Conservation (phyloP, 2,329 filamentous ascomycete species). For the Pyrenophora seminiperda region DNA sequence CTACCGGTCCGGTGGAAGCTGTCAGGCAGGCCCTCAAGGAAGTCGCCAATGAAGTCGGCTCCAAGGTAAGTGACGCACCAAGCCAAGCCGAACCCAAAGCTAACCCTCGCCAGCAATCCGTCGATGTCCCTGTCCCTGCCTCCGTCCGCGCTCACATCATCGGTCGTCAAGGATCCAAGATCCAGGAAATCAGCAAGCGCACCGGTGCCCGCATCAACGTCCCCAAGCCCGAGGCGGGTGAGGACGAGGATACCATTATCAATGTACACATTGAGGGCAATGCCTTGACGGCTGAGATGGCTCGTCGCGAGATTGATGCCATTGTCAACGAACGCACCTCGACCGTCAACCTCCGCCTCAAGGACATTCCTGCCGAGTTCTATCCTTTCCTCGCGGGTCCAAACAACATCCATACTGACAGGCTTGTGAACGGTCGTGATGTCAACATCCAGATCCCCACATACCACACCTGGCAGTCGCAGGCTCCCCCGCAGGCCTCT, state of each 20-base stretch:
- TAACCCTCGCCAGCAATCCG: conserved; percentile 58
- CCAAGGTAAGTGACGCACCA: conserved; percentile 64
- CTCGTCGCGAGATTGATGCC: conserved; percentile 79
- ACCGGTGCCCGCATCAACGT: conserved; percentile 91
- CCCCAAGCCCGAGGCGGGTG: conserved; percentile 80
- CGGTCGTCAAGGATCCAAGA: conserved; percentile 85
- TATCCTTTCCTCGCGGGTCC: conserved; percentile 93
- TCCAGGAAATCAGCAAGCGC: conserved; percentile 86
- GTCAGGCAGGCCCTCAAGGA: conserved; percentile 89
- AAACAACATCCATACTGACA: conserved; percentile 69
- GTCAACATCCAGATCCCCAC: conserved; percentile 82
- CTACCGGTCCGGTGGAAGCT: conserved; percentile 79
- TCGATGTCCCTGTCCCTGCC: conserved; percentile 79
- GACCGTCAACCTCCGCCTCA: conserved; percentile 79
- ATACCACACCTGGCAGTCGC: conserved; percentile 73
- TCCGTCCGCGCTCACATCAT: conserved; percentile 90
- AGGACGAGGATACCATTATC: conserved; percentile 77
- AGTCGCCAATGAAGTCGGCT: conserved; percentile 83
- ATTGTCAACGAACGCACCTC: conserved; percentile 87
- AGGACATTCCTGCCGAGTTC: conserved; percentile 85
- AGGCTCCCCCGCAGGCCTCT: conserved; percentile 68
- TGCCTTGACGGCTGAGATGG: conserved; percentile 81
- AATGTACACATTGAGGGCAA: conserved; percentile 92
- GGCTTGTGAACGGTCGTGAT: conserved; percentile 73
- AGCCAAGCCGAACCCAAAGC: neutral